Percentiles rank a stretch among this genome's conserved stretches.
phyloP scores from a whole-genome alignment of 331 rosid species.

The Spiraea crenata region DNA sequence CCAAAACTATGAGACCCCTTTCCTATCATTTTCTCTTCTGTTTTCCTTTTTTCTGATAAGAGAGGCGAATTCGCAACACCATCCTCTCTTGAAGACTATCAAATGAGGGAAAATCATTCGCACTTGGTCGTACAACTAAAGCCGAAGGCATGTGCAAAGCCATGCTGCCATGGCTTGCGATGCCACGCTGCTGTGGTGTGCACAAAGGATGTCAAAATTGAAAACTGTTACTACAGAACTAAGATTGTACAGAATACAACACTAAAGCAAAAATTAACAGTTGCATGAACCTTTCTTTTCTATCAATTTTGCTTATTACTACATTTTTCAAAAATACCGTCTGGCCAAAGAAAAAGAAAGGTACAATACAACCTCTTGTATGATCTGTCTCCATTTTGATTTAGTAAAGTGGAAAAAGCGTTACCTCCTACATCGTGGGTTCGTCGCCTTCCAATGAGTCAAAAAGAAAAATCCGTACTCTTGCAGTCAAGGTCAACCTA shows the following conservation, averaged over 20 bases:
- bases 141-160: too few species aligned
- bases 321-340: neutral
- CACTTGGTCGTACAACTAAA: too few species aligned
- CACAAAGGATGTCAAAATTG: neutral
- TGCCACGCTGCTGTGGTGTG: neutral
- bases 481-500: conserved; percentile 23
- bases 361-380: neutral
- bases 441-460: too few species aligned
- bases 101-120: too few species aligned
- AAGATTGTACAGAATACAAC: neutral
- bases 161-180: too few species aligned
- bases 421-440: too few species aligned
- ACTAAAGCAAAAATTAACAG: neutral
- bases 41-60: too few species aligned
- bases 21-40: too few species aligned
- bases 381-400: neutral
- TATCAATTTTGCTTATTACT: neutral
- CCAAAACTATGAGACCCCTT: too few species aligned
- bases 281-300: neutral
- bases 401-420: neutral
- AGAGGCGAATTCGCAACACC: too few species aligned
- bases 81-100: too few species aligned
- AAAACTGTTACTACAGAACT: neutral
- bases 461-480: conserved; percentile 15
- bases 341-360: neutral